These are phyloP conservation scores for Mimosa bimucronata DNA, from an alignment of 306 rosid species.

Conservation along the genomic window DNA sequence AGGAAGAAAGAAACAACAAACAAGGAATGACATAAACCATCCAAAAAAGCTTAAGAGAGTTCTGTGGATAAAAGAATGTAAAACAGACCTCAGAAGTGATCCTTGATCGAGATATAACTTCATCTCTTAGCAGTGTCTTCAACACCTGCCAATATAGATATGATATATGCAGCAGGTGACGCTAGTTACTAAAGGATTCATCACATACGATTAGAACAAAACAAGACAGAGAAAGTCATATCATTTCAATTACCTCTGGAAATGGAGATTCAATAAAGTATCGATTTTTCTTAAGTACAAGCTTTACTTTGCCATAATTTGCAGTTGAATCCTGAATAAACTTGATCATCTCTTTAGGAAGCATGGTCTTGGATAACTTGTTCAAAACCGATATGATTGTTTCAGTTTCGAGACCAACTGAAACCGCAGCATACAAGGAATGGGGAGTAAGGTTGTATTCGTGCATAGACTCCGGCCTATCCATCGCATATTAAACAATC, in stretches of 20 bases:
- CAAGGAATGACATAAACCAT: conserved; percentile 1
- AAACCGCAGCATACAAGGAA: conserved; percentile 91
- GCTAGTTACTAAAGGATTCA: conserved; percentile 2
- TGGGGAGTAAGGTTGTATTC: conserved; percentile 96
- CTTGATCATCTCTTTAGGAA: conserved; percentile 92
- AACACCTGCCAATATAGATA: conserved; percentile 64
- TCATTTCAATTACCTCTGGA: conserved; percentile 63
- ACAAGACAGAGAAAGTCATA: conserved; percentile 22
- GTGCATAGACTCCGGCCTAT: conserved; percentile 96
- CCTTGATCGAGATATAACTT: conserved; percentile 72
- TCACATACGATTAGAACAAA: conserved; percentile 13
- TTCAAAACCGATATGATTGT: conserved; percentile 75
- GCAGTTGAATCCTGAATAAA: conserved; percentile 87
- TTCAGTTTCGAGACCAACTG: conserved; percentile 92
- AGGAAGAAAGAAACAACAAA: background rate
- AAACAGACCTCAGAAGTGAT: conserved; percentile 70
- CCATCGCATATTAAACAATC: conserved; percentile 25
- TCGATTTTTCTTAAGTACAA: conserved; percentile 89
- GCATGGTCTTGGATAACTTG: conserved; percentile 91
- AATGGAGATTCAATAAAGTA: conserved; percentile 91
- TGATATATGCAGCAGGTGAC: conserved; percentile 29
- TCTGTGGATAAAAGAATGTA: conserved; percentile 15
- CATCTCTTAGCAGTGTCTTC: conserved; percentile 88
- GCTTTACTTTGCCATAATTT: conserved; percentile 96
- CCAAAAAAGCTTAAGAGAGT: conserved; percentile 11